Percentiles rank a stretch among this genome's conserved stretches.
These are phyloP conservation scores for Chenopodium album DNA, from an alignment of 148 eudicot genomes.

Conservation along the genomic window DNA sequence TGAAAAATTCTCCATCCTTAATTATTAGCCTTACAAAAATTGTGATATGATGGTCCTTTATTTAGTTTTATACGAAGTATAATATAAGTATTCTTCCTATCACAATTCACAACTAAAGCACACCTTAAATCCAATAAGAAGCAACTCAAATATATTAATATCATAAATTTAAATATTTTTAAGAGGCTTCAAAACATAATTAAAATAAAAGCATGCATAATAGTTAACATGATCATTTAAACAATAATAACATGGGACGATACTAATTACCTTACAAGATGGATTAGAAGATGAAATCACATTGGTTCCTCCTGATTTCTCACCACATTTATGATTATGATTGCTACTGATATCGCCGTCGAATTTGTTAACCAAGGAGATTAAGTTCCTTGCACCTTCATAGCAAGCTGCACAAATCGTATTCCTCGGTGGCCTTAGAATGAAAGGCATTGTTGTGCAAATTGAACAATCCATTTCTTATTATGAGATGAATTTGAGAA, in stretches of 20 bases:
- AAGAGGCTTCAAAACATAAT: no score
- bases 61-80: no score
- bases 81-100: no score
- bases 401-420: slow-evolving; percentile 80
- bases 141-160: no score
- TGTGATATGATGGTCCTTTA: no score
- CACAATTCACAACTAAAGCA: no score
- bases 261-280: slow-evolving; percentile 42
- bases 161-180: neutral
- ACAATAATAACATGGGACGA: neutral
- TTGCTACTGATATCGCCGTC: slow-evolving; percentile 29
- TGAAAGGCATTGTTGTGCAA: slow-evolving; percentile 71
- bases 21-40: no score
- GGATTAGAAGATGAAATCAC: slow-evolving; percentile 24
- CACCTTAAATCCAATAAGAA: no score
- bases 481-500: no score
- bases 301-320: slow-evolving; percentile 28
- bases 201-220: neutral
- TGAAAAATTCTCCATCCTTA: no score
- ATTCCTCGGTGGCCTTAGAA: slow-evolving; percentile 79
- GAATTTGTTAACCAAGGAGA: slow-evolving; percentile 51
- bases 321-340: slow-evolving; percentile 19
- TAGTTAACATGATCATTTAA: neutral
- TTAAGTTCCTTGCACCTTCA: slow-evolving; percentile 68
- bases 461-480: slow-evolving; percentile 75